phyloP scores from a whole-genome alignment of 768 basidiomycete genomes.

The Mycena rosella region DNA sequence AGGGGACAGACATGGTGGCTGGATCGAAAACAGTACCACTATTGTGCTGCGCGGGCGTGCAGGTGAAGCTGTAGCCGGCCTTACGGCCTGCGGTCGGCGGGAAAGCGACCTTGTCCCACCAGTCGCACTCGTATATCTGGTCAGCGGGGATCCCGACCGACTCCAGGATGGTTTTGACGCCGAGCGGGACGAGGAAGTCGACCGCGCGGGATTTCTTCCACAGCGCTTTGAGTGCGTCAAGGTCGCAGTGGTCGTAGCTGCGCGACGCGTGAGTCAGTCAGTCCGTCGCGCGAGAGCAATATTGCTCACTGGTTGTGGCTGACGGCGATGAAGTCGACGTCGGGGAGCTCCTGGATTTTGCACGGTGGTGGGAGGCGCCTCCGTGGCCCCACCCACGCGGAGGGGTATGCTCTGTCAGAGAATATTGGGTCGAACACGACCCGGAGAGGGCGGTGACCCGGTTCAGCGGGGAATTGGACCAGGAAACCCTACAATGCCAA shows the following conservation, averaged over 20 bases:
- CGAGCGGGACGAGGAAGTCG: constrained; percentile 55
- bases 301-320: constrained; percentile 58
- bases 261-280: neutral
- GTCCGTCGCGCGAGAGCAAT: neutral
- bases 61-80: constrained; percentile 42
- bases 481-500: constrained; percentile 41
- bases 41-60: constrained; percentile 57
- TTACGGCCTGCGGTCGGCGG: constrained; percentile 10
- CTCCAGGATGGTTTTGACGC: constrained; percentile 36
- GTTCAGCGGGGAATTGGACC: constrained; percentile 41
- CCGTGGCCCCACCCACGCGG: constrained; percentile 45
- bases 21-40: constrained; percentile 45
- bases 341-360: constrained; percentile 51
- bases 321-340: constrained; percentile 53
- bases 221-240: constrained; percentile 44
- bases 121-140: constrained; percentile 54
- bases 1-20: neutral
- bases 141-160: constrained; percentile 46
- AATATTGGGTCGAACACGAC: constrained; percentile 59
- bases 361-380: constrained; percentile 53
- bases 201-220: constrained; percentile 41
- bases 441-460: constrained; percentile 40
- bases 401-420: constrained; percentile 47
- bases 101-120: constrained; percentile 53
- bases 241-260: constrained; percentile 61